phyloP scores from a whole-genome alignment of 306 rosid species.

The Ceratonia siliqua region DNA sequence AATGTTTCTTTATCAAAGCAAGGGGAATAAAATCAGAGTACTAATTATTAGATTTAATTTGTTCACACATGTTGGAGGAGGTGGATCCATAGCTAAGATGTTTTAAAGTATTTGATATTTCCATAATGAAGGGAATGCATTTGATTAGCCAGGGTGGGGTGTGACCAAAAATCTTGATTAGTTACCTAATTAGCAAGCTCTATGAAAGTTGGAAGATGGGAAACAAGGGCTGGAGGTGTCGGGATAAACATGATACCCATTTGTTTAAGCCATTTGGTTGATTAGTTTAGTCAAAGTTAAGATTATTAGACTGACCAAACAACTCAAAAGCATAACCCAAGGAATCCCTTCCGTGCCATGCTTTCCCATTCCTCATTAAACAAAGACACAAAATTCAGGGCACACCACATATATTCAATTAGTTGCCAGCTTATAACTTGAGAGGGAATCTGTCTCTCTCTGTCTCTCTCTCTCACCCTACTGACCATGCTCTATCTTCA shows the following conservation, averaged over 20 bases:
- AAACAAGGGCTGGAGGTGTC: conserved; percentile 70
- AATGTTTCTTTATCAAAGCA: conserved; percentile 14
- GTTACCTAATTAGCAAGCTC: conserved; percentile 34
- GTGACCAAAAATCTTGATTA: conserved; percentile 44
- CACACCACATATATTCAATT: conserved; percentile 1
- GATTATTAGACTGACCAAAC: conserved; percentile 37
- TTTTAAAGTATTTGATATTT: not conserved
- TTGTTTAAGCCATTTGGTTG: conserved; percentile 39
- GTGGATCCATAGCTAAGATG: conserved; percentile 27
- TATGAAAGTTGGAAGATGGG: conserved; percentile 76
- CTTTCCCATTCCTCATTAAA: conserved; percentile 36
- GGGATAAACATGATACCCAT: conserved; percentile 85
- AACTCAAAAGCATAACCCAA: conserved; percentile 64
- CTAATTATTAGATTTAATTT: conserved; percentile 26
- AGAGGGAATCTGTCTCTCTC: conserved; percentile 42
- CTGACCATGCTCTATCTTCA: conserved; percentile 17
- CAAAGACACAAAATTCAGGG: conserved; percentile 12
- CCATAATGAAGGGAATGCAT: conserved; percentile 37
- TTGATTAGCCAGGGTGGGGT: conserved; percentile 46
- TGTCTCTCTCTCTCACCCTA: conserved; percentile 24
- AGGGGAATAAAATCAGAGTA: not conserved
- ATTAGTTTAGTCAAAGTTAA: conserved; percentile 34
- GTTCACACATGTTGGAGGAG: conserved; percentile 30
- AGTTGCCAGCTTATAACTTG: conserved; percentile 28
- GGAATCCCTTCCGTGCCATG: conserved; percentile 63